Evolutionary conservation across 768 basidiomycete genomes (phyloP), one percentile per base, ranked within the genome.

Genomic region (Leccinum disarticulatum): DNA sequence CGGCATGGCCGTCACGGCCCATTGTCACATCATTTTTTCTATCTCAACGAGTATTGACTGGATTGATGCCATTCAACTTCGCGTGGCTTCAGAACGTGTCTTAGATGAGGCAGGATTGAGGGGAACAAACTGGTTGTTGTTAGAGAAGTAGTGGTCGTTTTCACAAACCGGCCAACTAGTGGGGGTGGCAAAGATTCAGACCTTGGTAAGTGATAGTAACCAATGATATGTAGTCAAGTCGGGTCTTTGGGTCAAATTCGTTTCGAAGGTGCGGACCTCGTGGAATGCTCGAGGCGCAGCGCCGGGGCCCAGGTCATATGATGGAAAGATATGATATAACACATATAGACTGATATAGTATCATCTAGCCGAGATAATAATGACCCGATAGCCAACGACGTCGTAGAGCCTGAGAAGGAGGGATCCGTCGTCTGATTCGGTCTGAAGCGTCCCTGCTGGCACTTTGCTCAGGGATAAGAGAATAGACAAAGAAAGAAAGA

Each of bases 341-440:
- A 22, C 22, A 22, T 22, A 22, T 22, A 22, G 22, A 22, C 22
- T 43, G n/a, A 38, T 41, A 41, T 41, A n/a, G 38, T 54, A 22
- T 19, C 64, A 71, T 73, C 70, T 71, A 69, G 33, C 58, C 70
- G 70, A 69, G 61, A 66, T 65, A 69, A 64, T 56, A 33, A 22
- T 25, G 35, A 30, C 11, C 9, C 13, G n/a, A 41, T n/a, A 4
- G 19, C 19, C 43, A 46, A 46, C 19, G 43, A 11, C n/a, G 19
- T 46, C 11, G 19, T 6, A 17, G 43, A 22, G n/a, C 22, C 22
- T 22, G 41, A 43, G 19, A 43, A 11, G 25, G 41, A 4, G 10
- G 17, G 43, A 46, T 27, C 27, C 22, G 22, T 22, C 22, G 22
- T 22, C 27, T 36, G 31, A 49, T 17, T 22, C 22, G 22, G n/a